Conservation (phyloP, 768 basidiomycete genomes). For the Exidia glandulosa region DNA sequence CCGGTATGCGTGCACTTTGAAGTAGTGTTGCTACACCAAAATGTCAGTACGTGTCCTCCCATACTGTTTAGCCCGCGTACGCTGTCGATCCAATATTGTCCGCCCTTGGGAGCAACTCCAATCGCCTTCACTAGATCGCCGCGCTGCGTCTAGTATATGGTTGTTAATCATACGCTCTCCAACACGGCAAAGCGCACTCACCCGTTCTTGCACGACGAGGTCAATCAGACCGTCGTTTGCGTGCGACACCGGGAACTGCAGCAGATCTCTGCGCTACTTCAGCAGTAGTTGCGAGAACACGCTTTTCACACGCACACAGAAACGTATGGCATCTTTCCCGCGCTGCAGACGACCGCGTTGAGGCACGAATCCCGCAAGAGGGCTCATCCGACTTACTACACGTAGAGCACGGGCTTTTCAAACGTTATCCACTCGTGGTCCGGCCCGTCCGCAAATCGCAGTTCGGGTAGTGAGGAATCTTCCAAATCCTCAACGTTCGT, state of each 20-base stretch:
- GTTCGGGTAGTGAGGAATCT: slow-evolving; percentile 29
- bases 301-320: slow-evolving; percentile 32
- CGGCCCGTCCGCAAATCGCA: slow-evolving; percentile 32
- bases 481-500: slow-evolving; percentile 6
- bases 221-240: slow-evolving; percentile 75
- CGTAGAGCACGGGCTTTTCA: slow-evolving; percentile 54
- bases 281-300: background rate
- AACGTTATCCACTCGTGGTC: slow-evolving; percentile 61
- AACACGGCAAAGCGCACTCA: slow-evolving; percentile 21
- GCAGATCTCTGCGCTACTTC: slow-evolving; percentile 40
- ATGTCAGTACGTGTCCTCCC: slow-evolving; percentile 4
- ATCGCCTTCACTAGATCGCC: slow-evolving; percentile 40
- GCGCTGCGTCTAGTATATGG: slow-evolving; percentile 32
- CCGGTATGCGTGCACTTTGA: slow-evolving; percentile 64
- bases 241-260: slow-evolving; percentile 76
- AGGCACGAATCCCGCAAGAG: background rate
- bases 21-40: slow-evolving; percentile 49
- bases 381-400: slow-evolving; percentile 29
- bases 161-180: background rate
- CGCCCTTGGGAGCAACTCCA: slow-evolving; percentile 52
- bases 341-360: slow-evolving; percentile 18
- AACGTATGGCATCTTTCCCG: slow-evolving; percentile 72
- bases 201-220: slow-evolving; percentile 51
- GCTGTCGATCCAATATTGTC: slow-evolving; percentile 46
- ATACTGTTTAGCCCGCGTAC: slow-evolving; percentile 26